Evolutionary conservation across 2,329 filamentous ascomycete species (phyloP).

Genomic region (Alternaria hordeiaustralica): DNA sequence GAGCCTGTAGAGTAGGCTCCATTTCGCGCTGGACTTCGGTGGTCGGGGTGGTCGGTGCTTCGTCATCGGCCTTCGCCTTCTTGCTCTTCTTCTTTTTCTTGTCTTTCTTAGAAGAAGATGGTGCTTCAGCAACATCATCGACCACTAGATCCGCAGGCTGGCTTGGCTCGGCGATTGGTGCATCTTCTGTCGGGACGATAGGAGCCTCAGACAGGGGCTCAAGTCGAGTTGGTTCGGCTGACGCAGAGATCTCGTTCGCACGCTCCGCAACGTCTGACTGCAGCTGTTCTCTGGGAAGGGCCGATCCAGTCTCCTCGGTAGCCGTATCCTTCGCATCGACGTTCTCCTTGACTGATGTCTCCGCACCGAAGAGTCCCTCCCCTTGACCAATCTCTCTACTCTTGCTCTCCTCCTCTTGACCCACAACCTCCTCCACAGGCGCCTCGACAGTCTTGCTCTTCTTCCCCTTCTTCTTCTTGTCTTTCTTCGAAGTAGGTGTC

Average conservation of each 20-base stretch:
- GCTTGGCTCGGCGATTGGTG: neutral
- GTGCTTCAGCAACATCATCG: neutral
- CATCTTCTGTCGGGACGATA: neutral
- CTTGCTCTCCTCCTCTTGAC: neutral
- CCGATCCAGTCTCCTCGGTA: neutral
- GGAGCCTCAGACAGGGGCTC: neutral
- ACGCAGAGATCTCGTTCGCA: neutral
- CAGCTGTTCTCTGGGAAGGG: neutral
- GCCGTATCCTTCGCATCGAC: neutral
- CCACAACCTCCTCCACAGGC: slow-evolving; percentile 9
- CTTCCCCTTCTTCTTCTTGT: slow-evolving; percentile 35
- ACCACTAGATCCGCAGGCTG: neutral
- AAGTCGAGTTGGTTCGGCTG: neutral
- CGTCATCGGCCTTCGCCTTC: slow-evolving; percentile 20
- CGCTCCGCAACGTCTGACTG: neutral
- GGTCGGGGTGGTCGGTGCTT: neutral
- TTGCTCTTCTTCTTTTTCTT: slow-evolving; percentile 38
- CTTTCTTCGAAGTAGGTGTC: slow-evolving; percentile 17
- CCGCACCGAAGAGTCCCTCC: neutral
- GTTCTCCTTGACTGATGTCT: neutral
- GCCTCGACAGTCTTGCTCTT: slow-evolving; percentile 20
- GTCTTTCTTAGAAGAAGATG: slow-evolving; percentile 27
- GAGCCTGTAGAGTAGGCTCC: no score
- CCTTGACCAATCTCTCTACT: neutral
- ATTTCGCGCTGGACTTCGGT: neutral